Base-by-base conservation (phyloP, 2,329 filamentous ascomycete genomes). In the Macrophomina pseudophaseolina region DNA sequence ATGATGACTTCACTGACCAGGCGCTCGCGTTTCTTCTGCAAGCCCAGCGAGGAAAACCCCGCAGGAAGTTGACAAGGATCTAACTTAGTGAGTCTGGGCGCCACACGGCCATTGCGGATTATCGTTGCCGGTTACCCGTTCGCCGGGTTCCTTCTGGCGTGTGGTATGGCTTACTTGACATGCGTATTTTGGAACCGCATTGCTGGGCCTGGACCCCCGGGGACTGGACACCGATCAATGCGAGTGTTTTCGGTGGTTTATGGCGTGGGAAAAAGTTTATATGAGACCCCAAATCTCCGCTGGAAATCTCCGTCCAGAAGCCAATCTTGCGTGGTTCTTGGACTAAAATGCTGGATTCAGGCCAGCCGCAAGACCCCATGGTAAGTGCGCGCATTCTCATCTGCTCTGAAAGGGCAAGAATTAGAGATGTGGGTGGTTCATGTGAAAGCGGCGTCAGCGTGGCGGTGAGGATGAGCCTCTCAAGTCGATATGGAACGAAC, bases 61-160 rank as follows among this genome's bases (percentile, higher is more conserved):
- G 56, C 56, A 48, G 40, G 23, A 8, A n/a, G 42, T 46, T 30
- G 40, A 48, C 56, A 60, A 28, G 56, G 56, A 60, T 60, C 30
- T 23, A 23, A 23, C 23, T 16, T 58, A 23, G 56, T 28, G 56
- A 33, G 40, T 46, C 40, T n/a, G 14, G 52, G 32, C 23, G 23
- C 3, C 23, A 23, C 23, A 32, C 9, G n/a, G 12, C n/a, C 51
- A 35, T 33, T 12, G 40, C n/a, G 40, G 18, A 44, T 44, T 60
- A 23, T 48, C 56, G 56, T 60, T 60, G 56, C 56, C 56, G 56
- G 16, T 18, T 23, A 33, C 30, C 28, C 40, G 40, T 35, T 12
- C 40, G 40, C 28, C 14, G 40, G 12, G 28, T 16, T 14, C 4
- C 11, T 23, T 23, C 23, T 44, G 42, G 11, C 5, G 5, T 6